These are phyloP conservation scores for Fusarium beomiforme DNA, from an alignment of 2,329 filamentous ascomycete genomes.

Conservation along the genomic window DNA sequence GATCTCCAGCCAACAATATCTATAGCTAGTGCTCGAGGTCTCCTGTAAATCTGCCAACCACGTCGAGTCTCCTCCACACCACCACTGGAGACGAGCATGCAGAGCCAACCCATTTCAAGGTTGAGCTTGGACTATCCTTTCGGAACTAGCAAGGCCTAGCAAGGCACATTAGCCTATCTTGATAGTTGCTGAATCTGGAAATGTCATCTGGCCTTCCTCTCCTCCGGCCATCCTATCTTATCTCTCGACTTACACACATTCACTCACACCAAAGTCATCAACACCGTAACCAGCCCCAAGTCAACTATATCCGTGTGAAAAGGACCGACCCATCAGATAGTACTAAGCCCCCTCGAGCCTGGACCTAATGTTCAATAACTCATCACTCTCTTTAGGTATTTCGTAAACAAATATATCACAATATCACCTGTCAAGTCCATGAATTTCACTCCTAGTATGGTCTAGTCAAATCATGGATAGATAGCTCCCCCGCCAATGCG, in stretches of 20 bases:
- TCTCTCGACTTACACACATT: constrained; percentile 5
- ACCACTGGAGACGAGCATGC: constrained; percentile 6
- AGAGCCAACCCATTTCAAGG: constrained; percentile 6
- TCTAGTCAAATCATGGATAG: constrained; percentile 28
- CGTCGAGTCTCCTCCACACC: constrained; percentile 17
- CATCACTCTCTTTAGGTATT: neutral
- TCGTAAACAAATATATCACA: neutral
- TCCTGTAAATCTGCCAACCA: constrained; percentile 18
- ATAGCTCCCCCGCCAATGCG: constrained; percentile 41
- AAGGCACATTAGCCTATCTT: constrained; percentile 28
- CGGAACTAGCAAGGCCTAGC: neutral
- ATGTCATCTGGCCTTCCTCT: constrained; percentile 2
- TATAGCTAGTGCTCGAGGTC: neutral
- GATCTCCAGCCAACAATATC: constrained; percentile 5
- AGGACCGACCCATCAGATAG: neutral
- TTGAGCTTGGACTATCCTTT: constrained; percentile 13
- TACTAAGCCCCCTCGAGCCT: neutral
- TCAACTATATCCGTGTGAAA: neutral
- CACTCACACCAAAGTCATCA: neutral
- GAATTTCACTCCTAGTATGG: constrained; percentile 13
- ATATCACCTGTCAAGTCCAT: constrained; percentile 13
- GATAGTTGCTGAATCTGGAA: neutral
- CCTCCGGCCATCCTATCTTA: neutral
- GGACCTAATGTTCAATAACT: neutral
- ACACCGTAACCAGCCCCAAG: neutral